Conservation (phyloP, 441 rosid species). For the Isatis lusitanica region DNA sequence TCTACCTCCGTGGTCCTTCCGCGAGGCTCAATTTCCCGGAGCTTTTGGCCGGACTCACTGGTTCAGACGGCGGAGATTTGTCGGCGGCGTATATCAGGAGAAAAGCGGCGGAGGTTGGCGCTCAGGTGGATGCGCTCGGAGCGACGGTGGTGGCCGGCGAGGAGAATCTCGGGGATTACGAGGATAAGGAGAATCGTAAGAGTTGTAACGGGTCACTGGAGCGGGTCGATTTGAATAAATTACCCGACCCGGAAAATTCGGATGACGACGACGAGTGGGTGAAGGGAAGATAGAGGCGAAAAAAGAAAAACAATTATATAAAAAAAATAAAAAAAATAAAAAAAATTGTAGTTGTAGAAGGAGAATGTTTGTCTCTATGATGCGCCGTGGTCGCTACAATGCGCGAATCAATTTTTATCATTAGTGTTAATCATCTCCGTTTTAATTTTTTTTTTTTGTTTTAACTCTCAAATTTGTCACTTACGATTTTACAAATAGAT, state of each 20-base stretch:
- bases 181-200: slow-evolving; percentile 6
- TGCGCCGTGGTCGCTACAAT: slow-evolving; percentile 53
- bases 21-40: slow-evolving; percentile 85
- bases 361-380: slow-evolving; percentile 21
- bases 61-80: slow-evolving; percentile 47
- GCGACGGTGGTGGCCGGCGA: slow-evolving; percentile 28
- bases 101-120: slow-evolving; percentile 77
- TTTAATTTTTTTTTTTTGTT: background rate
- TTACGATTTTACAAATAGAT: background rate
- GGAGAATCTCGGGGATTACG: slow-evolving; percentile 13
- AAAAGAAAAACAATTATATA: too few species aligned
- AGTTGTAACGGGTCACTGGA: slow-evolving; percentile 32
- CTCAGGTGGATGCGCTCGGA: slow-evolving; percentile 70
- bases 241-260: slow-evolving; percentile 57
- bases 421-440: slow-evolving; percentile 9
- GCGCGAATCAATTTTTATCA: slow-evolving; percentile 44
- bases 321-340: background rate
- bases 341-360: slow-evolving; percentile 28
- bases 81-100: slow-evolving; percentile 74
- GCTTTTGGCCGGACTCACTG: slow-evolving; percentile 46
- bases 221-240: slow-evolving; percentile 74
- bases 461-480: background rate
- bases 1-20: slow-evolving; percentile 76
- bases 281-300: slow-evolving; percentile 14
- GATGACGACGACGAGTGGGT: slow-evolving; percentile 46